A percentile compares a stretch with the other conserved stretches of the same genome.
Conservation (phyloP, 2,329 filamentous ascomycete genomes). For the Beauveria scarabaeidicola region DNA sequence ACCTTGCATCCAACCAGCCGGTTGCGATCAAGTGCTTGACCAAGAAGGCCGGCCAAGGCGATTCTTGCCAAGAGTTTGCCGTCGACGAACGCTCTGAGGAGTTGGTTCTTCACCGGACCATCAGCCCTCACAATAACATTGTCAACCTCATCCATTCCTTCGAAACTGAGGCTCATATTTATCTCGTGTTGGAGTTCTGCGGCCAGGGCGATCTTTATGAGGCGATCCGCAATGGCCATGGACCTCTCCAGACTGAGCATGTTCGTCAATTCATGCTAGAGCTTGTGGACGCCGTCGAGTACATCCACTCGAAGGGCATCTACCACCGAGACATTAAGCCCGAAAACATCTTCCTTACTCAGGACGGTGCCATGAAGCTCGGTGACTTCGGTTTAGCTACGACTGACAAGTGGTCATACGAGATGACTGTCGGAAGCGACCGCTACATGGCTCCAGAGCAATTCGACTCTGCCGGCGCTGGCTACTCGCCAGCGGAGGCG, state of each 20-base stretch:
- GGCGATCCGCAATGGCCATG: conserved; percentile 81
- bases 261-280: conserved; percentile 97
- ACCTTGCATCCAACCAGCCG: conserved; percentile 64
- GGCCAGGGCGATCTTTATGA: conserved; percentile 94
- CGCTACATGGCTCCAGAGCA: conserved; percentile 99
- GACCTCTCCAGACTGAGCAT: conserved; percentile 89
- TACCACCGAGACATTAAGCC: conserved; percentile 99
- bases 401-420: conserved; percentile 79
- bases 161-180: conserved; percentile 83
- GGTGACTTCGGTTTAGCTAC: conserved; percentile 95
- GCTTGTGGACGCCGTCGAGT: conserved; percentile 79
- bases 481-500: conserved; percentile 87
- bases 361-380: conserved; percentile 85
- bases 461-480: conserved; percentile 77
- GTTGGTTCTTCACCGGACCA: conserved; percentile 66
- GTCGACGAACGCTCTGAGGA: conserved; percentile 80
- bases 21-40: conserved; percentile 96
- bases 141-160: conserved; percentile 89
- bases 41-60: conserved; percentile 61
- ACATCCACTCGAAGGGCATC: conserved; percentile 83
- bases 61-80: conserved; percentile 55
- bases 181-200: conserved; percentile 92
- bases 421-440: conserved; percentile 91
- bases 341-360: conserved; percentile 93
- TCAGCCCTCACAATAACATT: conserved; percentile 78